Conservation (phyloP, 768 basidiomycete genomes). For the Suillus paluster region DNA sequence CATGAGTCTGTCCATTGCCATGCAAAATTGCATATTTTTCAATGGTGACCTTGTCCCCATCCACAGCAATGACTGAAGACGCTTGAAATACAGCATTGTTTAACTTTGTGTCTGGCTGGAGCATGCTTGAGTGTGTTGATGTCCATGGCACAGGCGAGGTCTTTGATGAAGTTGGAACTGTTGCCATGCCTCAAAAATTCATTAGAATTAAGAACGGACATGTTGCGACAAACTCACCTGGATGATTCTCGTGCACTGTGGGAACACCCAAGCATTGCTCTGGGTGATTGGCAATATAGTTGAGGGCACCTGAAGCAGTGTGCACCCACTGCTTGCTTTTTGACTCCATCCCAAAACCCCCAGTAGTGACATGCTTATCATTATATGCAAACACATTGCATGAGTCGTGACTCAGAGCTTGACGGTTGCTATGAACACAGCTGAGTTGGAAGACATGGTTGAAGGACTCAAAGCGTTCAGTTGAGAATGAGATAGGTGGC, state of each 20-base stretch:
- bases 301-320: slow-evolving; percentile 2
- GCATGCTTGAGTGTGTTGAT: slow-evolving; percentile 2
- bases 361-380: slow-evolving; percentile 23
- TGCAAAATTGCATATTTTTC: slow-evolving; percentile 8
- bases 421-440: slow-evolving; percentile 33
- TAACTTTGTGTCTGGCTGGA: neutral
- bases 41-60: slow-evolving; percentile 11
- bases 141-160: slow-evolving; percentile 5
- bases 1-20: slow-evolving; percentile 1
- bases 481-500: slow-evolving; percentile 32
- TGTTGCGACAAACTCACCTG: slow-evolving; percentile 5
- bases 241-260: neutral
- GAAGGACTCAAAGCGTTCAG: slow-evolving; percentile 34
- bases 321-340: slow-evolving; percentile 2
- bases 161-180: neutral
- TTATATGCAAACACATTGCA: slow-evolving; percentile 16
- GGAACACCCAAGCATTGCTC: slow-evolving; percentile 12
- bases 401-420: slow-evolving; percentile 32
- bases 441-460: slow-evolving; percentile 28
- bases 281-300: slow-evolving; percentile 11
- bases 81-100: neutral
- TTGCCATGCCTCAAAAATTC: slow-evolving; percentile 6
- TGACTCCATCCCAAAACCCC: slow-evolving; percentile 19
- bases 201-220: neutral
- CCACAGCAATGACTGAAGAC: slow-evolving; percentile 6